Evolutionary conservation across 2,329 filamentous ascomycete species (phyloP).

Genomic region (Clarireedia hainanense): DNA sequence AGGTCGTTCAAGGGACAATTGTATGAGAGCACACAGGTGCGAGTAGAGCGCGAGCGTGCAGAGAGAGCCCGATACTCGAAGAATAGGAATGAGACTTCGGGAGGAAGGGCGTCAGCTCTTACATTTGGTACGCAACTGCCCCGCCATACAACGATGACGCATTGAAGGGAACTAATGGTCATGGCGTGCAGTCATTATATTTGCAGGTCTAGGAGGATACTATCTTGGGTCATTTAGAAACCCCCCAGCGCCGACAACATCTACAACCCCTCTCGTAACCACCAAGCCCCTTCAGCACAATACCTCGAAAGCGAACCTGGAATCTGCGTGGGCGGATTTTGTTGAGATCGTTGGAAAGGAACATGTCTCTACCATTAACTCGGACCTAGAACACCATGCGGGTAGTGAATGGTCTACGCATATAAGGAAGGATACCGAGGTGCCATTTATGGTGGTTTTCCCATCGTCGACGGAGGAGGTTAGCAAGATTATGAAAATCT

Average conservation of each 20-base stretch:
- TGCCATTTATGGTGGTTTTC: conserved; percentile 65
- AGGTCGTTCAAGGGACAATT: conserved; percentile 49
- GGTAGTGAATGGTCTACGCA: conserved; percentile 58
- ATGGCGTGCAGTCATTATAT: conserved; percentile 21
- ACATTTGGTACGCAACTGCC: conserved; percentile 41
- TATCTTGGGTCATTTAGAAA: conserved; percentile 50
- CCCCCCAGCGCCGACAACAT: conserved; percentile 42
- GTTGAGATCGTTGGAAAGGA: conserved; percentile 55
- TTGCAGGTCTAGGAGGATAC: conserved; percentile 34
- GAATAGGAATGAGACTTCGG: conserved; percentile 32
- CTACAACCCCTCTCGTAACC: conserved; percentile 51
- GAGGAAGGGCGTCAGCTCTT: conserved; percentile 41
- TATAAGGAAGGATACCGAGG: conserved; percentile 38
- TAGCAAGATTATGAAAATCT: conserved; percentile 80
- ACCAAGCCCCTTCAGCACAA: conserved; percentile 48
- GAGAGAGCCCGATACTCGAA: conserved; percentile 44
- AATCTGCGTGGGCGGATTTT: conserved; percentile 65
- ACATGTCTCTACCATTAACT: conserved; percentile 52
- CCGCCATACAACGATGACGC: neutral
- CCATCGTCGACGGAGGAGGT: conserved; percentile 76
- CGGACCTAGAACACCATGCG: conserved; percentile 49
- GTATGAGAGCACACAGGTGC: conserved; percentile 48
- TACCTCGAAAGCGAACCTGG: conserved; percentile 53
- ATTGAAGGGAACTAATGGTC: conserved; percentile 1
- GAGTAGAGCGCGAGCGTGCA: conserved; percentile 46